Evolutionary conservation across 2,329 filamentous ascomycete species (phyloP).

Genomic region (Xylariaceae sp.): DNA sequence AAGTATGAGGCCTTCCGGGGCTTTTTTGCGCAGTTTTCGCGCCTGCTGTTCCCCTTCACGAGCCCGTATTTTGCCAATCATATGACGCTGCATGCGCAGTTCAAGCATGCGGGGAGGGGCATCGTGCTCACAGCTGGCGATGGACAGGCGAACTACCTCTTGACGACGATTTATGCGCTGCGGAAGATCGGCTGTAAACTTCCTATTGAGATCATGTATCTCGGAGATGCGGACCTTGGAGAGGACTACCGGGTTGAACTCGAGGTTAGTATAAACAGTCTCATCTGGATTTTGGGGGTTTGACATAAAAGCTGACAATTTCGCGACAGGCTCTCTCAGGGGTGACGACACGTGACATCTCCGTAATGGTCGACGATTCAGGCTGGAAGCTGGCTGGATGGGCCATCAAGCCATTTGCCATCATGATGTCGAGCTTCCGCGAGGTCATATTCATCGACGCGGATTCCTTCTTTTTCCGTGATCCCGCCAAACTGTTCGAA

Average conservation of each 20-base stretch:
- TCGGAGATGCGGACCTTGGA: constrained; percentile 40
- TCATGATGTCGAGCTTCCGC: constrained; percentile 42
- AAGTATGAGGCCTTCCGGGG: constrained; percentile 39
- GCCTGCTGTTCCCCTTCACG: constrained; percentile 37
- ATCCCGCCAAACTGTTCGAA: constrained; percentile 39
- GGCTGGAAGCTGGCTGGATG: constrained; percentile 42
- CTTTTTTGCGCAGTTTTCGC: constrained; percentile 36
- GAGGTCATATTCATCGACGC: constrained; percentile 45
- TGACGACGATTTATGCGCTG: constrained; percentile 39
- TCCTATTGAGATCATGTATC: constrained; percentile 38
- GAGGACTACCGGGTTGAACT: constrained; percentile 38
- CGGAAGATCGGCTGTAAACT: constrained; percentile 35
- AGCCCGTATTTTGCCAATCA: constrained; percentile 41
- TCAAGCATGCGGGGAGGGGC: constrained; percentile 38
- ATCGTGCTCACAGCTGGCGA: constrained; percentile 43
- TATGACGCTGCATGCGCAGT: constrained; percentile 39
- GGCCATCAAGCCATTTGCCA: constrained; percentile 44
- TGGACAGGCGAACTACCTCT: constrained; percentile 38
- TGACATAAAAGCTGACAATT: background rate
- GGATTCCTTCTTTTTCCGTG: constrained; percentile 40
- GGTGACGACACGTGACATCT: constrained; percentile 41
- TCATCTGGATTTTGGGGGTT: background rate
- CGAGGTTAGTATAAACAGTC: constrained; percentile 26
- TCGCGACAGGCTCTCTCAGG: constrained; percentile 30
- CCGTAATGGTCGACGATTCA: constrained; percentile 39